Conservation (phyloP, 495 filamentous ascomycete species). For the Penicillium pancosmium region DNA sequence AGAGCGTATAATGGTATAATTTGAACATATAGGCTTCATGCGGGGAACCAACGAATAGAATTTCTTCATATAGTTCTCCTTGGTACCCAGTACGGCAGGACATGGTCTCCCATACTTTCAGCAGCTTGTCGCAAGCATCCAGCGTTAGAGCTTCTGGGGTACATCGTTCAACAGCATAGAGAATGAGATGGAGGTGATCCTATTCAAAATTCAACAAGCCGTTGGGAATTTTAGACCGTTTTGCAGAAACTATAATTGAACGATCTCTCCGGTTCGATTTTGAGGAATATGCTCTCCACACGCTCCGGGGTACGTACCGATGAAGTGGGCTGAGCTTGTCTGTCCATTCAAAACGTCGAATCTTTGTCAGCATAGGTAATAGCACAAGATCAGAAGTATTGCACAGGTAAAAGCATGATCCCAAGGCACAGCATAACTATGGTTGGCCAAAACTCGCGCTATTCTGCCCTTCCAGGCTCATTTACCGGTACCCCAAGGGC, state of each 20-base stretch:
- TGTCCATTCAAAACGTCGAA: not conserved
- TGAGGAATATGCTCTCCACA: not conserved
- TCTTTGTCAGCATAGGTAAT: not conserved
- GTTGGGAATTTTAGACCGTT: not conserved
- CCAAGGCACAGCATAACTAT: not conserved
- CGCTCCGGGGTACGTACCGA: not conserved
- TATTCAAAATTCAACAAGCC: constrained; percentile 7
- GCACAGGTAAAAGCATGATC: not conserved
- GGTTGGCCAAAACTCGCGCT: not conserved
- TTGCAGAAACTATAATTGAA: constrained; percentile 1
- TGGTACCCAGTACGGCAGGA: not conserved
- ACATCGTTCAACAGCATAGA: not conserved
- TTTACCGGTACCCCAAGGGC: not conserved
- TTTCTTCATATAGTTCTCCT: not conserved
- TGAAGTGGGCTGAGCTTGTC: not conserved
- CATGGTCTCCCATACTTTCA: not conserved
- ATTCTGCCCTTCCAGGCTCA: not conserved
- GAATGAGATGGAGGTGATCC: not conserved
- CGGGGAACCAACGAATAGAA: not conserved
- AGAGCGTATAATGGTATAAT: too few relatives aligned
- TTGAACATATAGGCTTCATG: not conserved
- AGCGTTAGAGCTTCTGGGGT: not conserved
- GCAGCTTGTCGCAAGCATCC: not conserved
- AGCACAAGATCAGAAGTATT: not conserved
- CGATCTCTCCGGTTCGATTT: not conserved